Evolutionary conservation across 352 stramenopile genomes (phyloP).

Genomic region (Phytophthora capsici): DNA sequence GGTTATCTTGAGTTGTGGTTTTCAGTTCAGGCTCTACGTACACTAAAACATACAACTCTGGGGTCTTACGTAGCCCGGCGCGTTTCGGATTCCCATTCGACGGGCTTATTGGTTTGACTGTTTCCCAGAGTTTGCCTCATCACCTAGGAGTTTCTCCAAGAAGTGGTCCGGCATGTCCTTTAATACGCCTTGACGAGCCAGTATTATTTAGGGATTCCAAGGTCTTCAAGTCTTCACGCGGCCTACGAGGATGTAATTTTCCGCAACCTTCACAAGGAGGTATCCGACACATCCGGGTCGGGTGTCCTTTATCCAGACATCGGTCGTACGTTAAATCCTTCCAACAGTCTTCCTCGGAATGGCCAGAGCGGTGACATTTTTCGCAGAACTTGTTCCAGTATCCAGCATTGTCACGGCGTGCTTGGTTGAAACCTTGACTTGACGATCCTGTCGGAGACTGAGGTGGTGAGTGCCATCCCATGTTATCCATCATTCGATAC

Average conservation of each 20-base stretch:
- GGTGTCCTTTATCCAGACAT: not conserved
- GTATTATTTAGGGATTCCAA: not conserved
- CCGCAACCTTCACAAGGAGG: not conserved
- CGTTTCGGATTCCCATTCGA: conserved; percentile 18
- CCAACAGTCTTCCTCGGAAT: conserved; percentile 1
- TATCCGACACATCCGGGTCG: not conserved
- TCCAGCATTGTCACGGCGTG: not conserved
- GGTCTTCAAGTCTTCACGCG: not conserved
- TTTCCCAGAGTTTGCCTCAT: not conserved
- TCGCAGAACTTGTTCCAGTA: not conserved
- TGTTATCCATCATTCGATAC: not conserved
- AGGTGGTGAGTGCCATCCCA: not conserved
- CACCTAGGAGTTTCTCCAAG: not conserved
- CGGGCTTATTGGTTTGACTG: conserved; percentile 29
- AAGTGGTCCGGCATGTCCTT: not conserved
- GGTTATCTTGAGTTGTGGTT: not conserved
- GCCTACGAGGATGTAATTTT: not conserved
- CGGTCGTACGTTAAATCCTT: not conserved
- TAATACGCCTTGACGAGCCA: not conserved
- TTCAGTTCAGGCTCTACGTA: conserved; percentile 13
- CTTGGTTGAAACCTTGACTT: not conserved
- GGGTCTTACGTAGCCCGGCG: conserved; percentile 7
- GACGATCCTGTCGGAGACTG: not conserved
- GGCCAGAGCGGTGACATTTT: not conserved
- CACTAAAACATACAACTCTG: conserved; percentile 21